Evolutionary conservation across 257 asterid genomes (phyloP), one percentile per base, ranked within the genome.

Genomic region (Mentha longifolia): DNA sequence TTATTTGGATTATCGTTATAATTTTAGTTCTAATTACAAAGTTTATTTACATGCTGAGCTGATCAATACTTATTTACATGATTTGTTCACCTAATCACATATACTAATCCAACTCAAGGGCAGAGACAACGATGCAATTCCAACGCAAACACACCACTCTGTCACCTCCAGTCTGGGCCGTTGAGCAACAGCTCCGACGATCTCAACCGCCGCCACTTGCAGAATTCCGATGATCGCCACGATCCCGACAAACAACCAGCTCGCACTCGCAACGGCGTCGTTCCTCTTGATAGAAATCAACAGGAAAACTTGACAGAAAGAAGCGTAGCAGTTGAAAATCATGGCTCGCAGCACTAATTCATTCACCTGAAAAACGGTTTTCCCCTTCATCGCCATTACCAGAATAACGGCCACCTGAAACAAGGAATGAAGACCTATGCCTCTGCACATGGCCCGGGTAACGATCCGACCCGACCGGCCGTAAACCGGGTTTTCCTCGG

Each of bases 241-340:
- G 4, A 45, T 11, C 1, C 60, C 67, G n/a, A 70, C 9, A 59
- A 59, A 70, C 16, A 70, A 11, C 3, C 39, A 70, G 2, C 43
- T 70, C 9, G 2, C 7, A 14, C 22, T 3, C 47, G 46, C 5
- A 15, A 51, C 50, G 14, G 14, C 11, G 5, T 64, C 28, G 10
- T 43, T 47, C 19, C 54, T 72, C 16, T 68, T 28, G 56, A 67
- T 61, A 7, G 67, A 43, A 39, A 85, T 64, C 84, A 85, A 41
- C 14, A 39, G 20, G 70, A 77, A 80, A 58, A 80, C 81, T 19
- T 85, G 89, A 64, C 77, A 82, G 25, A 85, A 13, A 1, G 68
- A 13, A 1, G 68, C 79, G n/a, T 73, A 85, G 31, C 65, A 67
- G 47, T 76, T 67, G 72, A 77, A 82, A 20, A 78, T 58, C 77